A percentile compares a stretch with the other conserved stretches of the same genome.
phyloP scores from a whole-genome alignment of 495 filamentous ascomycete genomes.

The Viridothelium virens region DNA sequence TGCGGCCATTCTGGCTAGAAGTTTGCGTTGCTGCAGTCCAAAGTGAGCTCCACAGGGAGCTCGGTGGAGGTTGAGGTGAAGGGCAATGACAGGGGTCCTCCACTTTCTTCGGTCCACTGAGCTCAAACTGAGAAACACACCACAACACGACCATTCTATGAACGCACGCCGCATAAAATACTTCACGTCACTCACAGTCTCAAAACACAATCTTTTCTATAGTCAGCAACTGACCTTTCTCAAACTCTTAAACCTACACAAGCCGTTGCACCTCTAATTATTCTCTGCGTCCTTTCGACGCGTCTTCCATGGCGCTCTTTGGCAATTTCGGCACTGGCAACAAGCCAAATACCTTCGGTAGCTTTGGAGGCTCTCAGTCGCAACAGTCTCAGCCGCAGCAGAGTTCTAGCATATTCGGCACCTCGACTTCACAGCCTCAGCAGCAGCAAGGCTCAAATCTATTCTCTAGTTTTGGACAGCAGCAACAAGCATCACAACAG shows the following conservation, averaged over 20 bases:
- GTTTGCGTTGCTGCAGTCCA: background rate
- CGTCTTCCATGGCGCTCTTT: conserved; percentile 40
- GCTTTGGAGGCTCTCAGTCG: conserved; percentile 20
- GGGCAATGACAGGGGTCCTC: conserved; percentile 1
- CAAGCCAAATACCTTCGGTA: conserved; percentile 38
- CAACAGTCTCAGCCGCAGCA: conserved; percentile 26
- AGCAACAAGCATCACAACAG: conserved; percentile 25
- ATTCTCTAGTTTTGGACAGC: conserved; percentile 12
- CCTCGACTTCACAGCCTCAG: conserved; percentile 22
- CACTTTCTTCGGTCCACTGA: background rate
- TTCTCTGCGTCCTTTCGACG: conserved; percentile 15
- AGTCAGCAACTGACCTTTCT: no score
- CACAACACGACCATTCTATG: conserved; percentile 25
- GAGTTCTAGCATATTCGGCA: conserved; percentile 20
- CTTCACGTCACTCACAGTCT: no score
- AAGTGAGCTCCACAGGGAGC: background rate
- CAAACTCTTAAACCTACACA: no score
- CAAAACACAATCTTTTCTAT: no score
- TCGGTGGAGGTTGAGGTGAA: conserved; percentile 13
- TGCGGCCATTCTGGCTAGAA: conserved; percentile 32
- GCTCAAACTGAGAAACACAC: conserved; percentile 28
- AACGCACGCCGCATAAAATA: no score
- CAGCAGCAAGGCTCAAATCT: conserved; percentile 11
- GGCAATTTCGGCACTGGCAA: conserved; percentile 29
- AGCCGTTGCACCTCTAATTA: no score